phyloP scores from a whole-genome alignment of 176 grass and related monocot species.

The Leersia perrieri region DNA sequence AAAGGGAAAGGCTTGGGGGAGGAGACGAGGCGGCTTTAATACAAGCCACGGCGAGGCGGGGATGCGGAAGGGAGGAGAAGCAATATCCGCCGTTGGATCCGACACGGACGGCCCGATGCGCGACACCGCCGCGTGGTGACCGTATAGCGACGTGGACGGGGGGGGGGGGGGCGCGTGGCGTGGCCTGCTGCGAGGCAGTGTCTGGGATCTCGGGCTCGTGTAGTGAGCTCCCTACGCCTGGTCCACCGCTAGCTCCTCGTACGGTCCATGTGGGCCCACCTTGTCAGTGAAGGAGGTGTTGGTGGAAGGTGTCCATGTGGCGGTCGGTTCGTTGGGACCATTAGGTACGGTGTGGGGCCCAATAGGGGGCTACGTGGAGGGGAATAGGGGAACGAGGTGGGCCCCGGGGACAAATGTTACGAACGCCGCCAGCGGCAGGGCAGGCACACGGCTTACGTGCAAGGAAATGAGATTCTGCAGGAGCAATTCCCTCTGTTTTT shows the following conservation, averaged over 20 bases:
- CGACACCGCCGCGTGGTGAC: background rate
- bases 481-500: background rate
- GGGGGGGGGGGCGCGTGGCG: conserved; percentile 19
- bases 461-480: conserved; percentile 12
- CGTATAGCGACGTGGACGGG: conserved; percentile 35
- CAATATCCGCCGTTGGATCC: background rate
- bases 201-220: background rate
- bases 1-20: background rate
- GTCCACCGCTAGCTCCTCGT: background rate
- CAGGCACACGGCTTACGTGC: background rate
- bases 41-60: background rate
- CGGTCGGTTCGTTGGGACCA: background rate
- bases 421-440: background rate
- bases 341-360: conserved; percentile 1
- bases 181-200: too few species aligned
- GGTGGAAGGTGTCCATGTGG: background rate
- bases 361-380: conserved; percentile 15
- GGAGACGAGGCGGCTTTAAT: conserved; percentile 19
- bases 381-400: background rate
- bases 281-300: background rate
- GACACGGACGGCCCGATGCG: background rate
- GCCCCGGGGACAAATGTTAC: conserved; percentile 22
- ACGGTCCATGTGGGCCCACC: background rate
- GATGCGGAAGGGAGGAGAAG: background rate
- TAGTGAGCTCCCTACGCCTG: background rate